Base-by-base conservation (phyloP, 2,329 filamentous ascomycete genomes). In the Cadophora sp. region DNA sequence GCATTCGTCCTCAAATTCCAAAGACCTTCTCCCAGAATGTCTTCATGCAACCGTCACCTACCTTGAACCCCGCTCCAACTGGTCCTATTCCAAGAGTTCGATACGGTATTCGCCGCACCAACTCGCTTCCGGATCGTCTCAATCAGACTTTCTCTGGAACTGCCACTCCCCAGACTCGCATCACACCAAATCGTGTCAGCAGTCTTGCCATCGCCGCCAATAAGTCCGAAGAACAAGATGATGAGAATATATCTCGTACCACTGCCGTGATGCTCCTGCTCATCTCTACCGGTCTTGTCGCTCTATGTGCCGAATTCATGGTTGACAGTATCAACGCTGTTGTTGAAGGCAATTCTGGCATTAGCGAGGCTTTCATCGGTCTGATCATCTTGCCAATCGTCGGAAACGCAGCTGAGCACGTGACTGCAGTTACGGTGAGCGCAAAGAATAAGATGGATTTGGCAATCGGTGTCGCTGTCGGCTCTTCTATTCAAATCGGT, bases 361-460 rank as follows among this genome's bases (percentile, higher is more conserved):
- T 92, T 7, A 85, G 86, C 67, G 88, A 92, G 76, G 85, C 86
- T 6, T 92, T 92, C 69, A 89, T 92, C 64, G 90, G 90, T 71
- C 83, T 92, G 16, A 92, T 92, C 72, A 87, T 92, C 69, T 82
- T 92, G 1, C 90, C 90, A 9, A 91, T 92, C 66, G 89, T 92
- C 16, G 90, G 90, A 64, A 92, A 92, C 72, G 90, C 90, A 0
- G 90, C 90, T 0, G 90, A 92, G 79, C 90, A 92, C 77, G 88
- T 91, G 14, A 92, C 90, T 3, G 89, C 90, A 4, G 85, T 92
- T 26, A 89, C 87, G 6, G 90, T 92, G n/a, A 8, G 90, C 90
- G 0, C 86, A 88, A 91, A 91, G 81, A 91, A 92, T 79, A 91
- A 92, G 81, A 91, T 92, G 88, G 90, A 92, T 77, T 80, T 92